Evolutionary conservation across 1,284 basidiomycete species (phyloP).

Genomic region (Tilletia setariae): DNA sequence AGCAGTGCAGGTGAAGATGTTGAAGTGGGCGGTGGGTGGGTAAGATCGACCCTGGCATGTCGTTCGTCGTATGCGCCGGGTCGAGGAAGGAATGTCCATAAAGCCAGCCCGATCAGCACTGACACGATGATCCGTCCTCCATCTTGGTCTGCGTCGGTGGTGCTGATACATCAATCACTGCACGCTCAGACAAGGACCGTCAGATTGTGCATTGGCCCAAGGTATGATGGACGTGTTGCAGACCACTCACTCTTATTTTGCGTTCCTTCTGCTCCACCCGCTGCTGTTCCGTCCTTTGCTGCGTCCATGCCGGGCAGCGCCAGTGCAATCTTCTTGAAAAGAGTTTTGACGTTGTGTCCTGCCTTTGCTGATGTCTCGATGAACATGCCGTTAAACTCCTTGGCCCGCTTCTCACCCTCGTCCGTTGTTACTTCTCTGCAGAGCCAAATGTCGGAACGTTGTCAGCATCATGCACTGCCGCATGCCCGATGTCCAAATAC

Average conservation of each 20-base stretch:
- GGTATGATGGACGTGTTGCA: not conserved
- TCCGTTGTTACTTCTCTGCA: slow-evolving; percentile 90
- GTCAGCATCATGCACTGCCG: not conserved
- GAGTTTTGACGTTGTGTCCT: slow-evolving; percentile 95
- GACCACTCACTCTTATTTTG: slow-evolving; percentile 50
- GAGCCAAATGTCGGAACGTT: not conserved
- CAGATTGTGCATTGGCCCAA: too few relatives aligned
- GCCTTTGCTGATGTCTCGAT: slow-evolving; percentile 99
- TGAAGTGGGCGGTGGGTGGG: too few relatives aligned
- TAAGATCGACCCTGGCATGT: too few relatives aligned
- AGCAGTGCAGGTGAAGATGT: too few relatives aligned
- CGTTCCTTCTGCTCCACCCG: slow-evolving; percentile 57
- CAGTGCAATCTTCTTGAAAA: slow-evolving; percentile 99
- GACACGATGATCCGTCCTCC: slow-evolving; percentile 40
- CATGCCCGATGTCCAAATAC: not conserved
- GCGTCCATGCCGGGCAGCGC: slow-evolving; percentile 88
- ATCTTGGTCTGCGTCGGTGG: slow-evolving; percentile 35
- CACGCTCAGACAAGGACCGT: not conserved
- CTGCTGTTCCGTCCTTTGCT: slow-evolving; percentile 63
- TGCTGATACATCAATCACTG: slow-evolving; percentile 42
- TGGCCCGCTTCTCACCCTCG: slow-evolving; percentile 89
- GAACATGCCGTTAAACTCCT: slow-evolving; percentile 91
- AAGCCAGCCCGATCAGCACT: slow-evolving; percentile 22
- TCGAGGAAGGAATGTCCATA: not conserved
- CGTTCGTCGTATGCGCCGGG: too few relatives aligned